Evolutionary conservation across 306 rosid species (phyloP), one percentile per base, ranked within the genome.

Genomic region (Pachyrhizus erosus): DNA sequence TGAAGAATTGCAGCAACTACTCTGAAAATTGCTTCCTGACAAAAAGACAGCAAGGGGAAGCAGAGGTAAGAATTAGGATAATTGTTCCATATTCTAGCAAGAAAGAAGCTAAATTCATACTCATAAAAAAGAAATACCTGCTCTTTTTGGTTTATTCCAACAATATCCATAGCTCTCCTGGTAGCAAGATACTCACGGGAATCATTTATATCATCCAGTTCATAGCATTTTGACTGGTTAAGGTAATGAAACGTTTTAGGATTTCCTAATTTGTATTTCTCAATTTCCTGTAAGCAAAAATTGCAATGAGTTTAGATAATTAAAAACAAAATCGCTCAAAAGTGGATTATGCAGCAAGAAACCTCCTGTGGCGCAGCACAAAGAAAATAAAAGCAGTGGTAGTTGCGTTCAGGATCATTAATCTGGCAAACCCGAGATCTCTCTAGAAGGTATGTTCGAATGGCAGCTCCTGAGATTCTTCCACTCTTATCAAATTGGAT

Each of bases 311-410:
- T 52, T 27, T 39, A 67, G 26, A 57, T 45, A 76, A 76, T 60
- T 75, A 68, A 75, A 55, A 52, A 0, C 48, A 42, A 71, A 62
- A 68, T 68, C 9, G 55, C 17, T 55, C 26, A 82, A 49, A 60
- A 54, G 68, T 73, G 45, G 42, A 71, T 79, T 52, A 72, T 46
- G 64, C 70, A 81, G 80, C 80, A 80, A 70, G 74, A 69, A 87
- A 94, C 99, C 98, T 96, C 99, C 73, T 90, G 98, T 51, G 99
- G 99, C 80, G 99, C 99, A 86, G 97, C 94, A 93, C 98, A 96
- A 81, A 96, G 96, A 84, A 93, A 92, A 86, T 96, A 96, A 85
- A 96, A 96, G 89, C 99, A 96, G 84, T 96, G 99, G 86, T 96
- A 96, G 87, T 96, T 96, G 87, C 97, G 97, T 83, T 93, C 99